These are phyloP conservation scores for Metarhizium guizhouense DNA, from an alignment of 2,329 filamentous ascomycete genomes.

Conservation along the genomic window DNA sequence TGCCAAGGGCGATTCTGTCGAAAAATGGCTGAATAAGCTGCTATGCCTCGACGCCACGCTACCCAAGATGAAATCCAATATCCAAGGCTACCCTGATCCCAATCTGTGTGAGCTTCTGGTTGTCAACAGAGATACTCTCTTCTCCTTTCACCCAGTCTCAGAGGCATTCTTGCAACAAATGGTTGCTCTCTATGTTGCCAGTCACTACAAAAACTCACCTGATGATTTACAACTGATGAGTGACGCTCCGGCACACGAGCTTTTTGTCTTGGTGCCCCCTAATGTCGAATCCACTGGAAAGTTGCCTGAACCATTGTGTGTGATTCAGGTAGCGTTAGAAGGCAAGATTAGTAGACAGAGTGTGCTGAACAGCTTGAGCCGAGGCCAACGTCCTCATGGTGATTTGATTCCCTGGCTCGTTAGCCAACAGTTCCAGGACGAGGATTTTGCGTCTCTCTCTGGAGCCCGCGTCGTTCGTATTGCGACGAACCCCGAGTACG, in stretches of 20 bases:
- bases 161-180: constrained; percentile 97
- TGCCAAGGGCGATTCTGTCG: constrained; percentile 78
- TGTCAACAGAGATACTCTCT: constrained; percentile 94
- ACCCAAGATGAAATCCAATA: constrained; percentile 63
- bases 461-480: constrained; percentile 90
- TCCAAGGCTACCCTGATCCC: constrained; percentile 79
- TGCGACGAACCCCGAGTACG: constrained; percentile 90
- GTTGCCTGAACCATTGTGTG: constrained; percentile 86
- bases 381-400: constrained; percentile 81
- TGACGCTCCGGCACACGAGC: constrained; percentile 90
- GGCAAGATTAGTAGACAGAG: constrained; percentile 91
- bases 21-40: constrained; percentile 92
- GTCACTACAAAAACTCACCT: constrained; percentile 95
- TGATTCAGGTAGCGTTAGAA: constrained; percentile 89
- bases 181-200: constrained; percentile 95
- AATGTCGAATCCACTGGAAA: constrained; percentile 67
- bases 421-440: constrained; percentile 95
- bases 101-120: constrained; percentile 84
- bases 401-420: constrained; percentile 97
- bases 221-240: constrained; percentile 99
- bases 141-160: constrained; percentile 94
- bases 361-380: constrained; percentile 79
- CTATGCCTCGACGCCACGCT: constrained; percentile 90
- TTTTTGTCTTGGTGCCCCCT: constrained; percentile 88
- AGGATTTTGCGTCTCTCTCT: constrained; percentile 88